These are phyloP conservation scores for Backusella sp. DNA, from an alignment of 192 early-diverging fungal genomes.

Conservation along the genomic window DNA sequence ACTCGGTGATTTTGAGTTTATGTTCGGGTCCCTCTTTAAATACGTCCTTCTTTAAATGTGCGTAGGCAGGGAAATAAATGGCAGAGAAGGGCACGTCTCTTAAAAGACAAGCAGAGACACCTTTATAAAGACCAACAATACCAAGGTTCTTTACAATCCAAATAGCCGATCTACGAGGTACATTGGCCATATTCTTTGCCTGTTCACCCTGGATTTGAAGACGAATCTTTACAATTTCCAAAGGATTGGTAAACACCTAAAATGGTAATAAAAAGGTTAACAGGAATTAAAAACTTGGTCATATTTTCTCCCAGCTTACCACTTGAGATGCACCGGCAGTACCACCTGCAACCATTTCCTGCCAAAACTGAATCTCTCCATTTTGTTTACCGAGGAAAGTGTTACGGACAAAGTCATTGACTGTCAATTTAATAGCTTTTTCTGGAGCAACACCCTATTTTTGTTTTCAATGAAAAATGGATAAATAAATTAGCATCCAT, in stretches of 20 bases:
- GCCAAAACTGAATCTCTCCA: slow-evolving; percentile 72
- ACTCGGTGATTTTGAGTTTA: slow-evolving; percentile 61
- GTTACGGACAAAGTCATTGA: slow-evolving; percentile 89
- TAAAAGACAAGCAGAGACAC: slow-evolving; percentile 87
- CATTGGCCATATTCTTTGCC: slow-evolving; percentile 45
- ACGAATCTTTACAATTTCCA: slow-evolving; percentile 99
- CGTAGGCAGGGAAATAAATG: slow-evolving; percentile 97
- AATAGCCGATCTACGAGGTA: slow-evolving; percentile 70
- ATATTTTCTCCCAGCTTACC: slow-evolving; percentile 34
- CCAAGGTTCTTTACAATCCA: slow-evolving; percentile 89
- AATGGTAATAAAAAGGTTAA: background rate
- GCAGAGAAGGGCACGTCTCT: slow-evolving; percentile 97
- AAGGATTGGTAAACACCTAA: slow-evolving; percentile 83
- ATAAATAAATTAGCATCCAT: background rate
- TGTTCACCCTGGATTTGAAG: slow-evolving; percentile 87
- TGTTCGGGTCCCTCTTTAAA: slow-evolving; percentile 83
- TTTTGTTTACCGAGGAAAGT: slow-evolving; percentile 58
- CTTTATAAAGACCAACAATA: slow-evolving; percentile 92
- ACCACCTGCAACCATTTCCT: slow-evolving; percentile 85
- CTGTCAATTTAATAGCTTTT: slow-evolving; percentile 97
- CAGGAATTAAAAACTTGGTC: background rate
- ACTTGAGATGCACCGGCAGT: slow-evolving; percentile 86
- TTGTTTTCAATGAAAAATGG: background rate
- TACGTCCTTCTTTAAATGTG: slow-evolving; percentile 91
- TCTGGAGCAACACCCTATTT: slow-evolving; percentile 89